A percentile compares a stretch with the other conserved stretches of the same genome.
Evolutionary conservation across 495 filamentous ascomycete genomes (phyloP).

Genomic region (Hypoxylon rickii): DNA sequence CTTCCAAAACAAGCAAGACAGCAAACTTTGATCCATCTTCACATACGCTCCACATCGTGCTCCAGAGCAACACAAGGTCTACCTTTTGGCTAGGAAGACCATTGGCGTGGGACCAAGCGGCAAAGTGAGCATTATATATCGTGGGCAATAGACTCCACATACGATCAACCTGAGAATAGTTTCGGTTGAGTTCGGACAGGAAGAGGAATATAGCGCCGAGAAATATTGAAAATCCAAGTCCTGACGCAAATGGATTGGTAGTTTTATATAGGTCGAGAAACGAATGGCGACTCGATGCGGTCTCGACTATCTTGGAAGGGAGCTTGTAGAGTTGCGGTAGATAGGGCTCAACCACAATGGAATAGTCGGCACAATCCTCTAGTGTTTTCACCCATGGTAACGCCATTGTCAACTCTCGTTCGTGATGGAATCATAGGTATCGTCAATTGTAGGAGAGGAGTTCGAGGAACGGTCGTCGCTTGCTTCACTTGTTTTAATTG

Average conservation of each 20-base stretch:
- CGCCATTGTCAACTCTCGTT: constrained; percentile 52
- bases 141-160: constrained; percentile 89
- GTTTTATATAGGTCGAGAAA: constrained; percentile 72
- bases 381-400: constrained; percentile 71
- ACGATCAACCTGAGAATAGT: constrained; percentile 94
- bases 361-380: constrained; percentile 72
- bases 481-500: constrained; percentile 1
- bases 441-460: not conserved
- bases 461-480: no score
- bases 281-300: constrained; percentile 56
- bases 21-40: not conserved
- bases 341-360: constrained; percentile 72
- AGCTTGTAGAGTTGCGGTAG: constrained; percentile 76
- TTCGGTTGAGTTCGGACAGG: constrained; percentile 79
- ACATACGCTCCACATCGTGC: constrained; percentile 80
- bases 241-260: constrained; percentile 85
- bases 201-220: constrained; percentile 72
- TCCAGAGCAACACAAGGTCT: constrained; percentile 73
- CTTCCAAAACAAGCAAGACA: not conserved
- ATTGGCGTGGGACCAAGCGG: constrained; percentile 73
- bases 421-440: not conserved
- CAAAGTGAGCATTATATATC: constrained; percentile 87
- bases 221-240: constrained; percentile 70
- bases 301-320: constrained; percentile 63
- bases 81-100: constrained; percentile 74